Base-by-base conservation (phyloP, 257 asterid genomes). In the Scutellaria minor region DNA sequence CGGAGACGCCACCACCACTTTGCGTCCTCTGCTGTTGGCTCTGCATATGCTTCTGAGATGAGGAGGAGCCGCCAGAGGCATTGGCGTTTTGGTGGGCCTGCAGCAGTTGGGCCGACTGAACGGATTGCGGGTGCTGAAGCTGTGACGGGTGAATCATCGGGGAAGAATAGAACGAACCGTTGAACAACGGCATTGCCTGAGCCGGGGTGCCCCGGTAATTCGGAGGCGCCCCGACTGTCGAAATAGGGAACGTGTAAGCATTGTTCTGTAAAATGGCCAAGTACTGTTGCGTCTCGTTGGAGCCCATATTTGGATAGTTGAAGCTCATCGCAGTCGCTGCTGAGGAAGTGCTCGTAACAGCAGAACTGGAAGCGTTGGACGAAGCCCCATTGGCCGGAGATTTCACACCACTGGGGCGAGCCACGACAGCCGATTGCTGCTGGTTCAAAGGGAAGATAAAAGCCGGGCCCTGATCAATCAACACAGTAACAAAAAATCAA, bases 371-470 rank as follows among this genome's bases (percentile, higher is more conserved):
- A 24, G 83, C 40, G 50, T 72, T 83, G 9, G 88, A 41, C 1
- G 92, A 56, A 0, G 77, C 48, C 9, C 79, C 85, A 9, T 70
- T 48, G 9, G 83, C 27, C 0, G 74, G 74, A 9, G 82, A 35
- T 53, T 81, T 84, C 0, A 75, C 65, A 1, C 85, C 65, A 4
- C 79, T 79, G 0, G 95, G 88, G 15, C 86, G 84, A 24, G 92
- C 87, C 1, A 89, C 89, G n/a, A 78, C 78, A 0, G 89, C 90
- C 1, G 88, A 80, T 40, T 87, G 98, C 40, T 95, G 99, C 84
- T 95, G 99, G 72, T 76, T 92, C 73, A 95, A 15, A 7, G 99
- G 99, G 77, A 92, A 88, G 77, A 95, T 88, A 60, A 90, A 95
- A 64, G 97, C 73, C 7, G 98, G 98, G 0, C 96, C 99, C 78